Evolutionary conservation across 2,329 filamentous ascomycete species (phyloP).

Genomic region (Hypoxylon rubiginosum): DNA sequence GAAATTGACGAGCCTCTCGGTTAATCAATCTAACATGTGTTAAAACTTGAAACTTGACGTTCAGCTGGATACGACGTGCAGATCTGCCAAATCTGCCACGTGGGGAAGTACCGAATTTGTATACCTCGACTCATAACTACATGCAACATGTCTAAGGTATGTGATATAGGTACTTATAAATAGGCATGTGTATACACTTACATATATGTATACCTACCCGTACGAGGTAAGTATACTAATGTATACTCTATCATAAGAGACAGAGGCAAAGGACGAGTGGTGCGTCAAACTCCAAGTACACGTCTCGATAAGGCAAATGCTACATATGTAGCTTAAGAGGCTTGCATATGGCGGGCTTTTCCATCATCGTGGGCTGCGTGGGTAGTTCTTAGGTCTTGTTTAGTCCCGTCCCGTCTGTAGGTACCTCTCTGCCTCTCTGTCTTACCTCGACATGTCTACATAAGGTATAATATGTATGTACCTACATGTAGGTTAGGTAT

Average conservation of each 20-base stretch:
- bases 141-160: not conserved
- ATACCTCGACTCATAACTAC: not conserved
- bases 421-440: not conserved
- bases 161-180: not conserved
- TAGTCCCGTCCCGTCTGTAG: not conserved
- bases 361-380: not conserved
- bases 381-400: not conserved
- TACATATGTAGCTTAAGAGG: not conserved
- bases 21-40: conserved; percentile 5
- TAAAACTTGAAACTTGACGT: conserved; percentile 32
- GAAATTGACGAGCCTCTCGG: conserved; percentile 12
- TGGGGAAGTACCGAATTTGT: conserved; percentile 36
- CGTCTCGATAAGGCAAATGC: not conserved
- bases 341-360: not conserved
- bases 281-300: not conserved
- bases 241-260: not conserved
- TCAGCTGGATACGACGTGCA: conserved; percentile 26
- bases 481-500: not conserved
- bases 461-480: not conserved
- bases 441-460: not conserved
- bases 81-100: conserved; percentile 36
- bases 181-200: not conserved
- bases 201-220: not conserved
- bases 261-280: not conserved
- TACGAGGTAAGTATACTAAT: not conserved